Conservation (phyloP, 495 filamentous ascomycete genomes). For the Talaromyces stipitatus region DNA sequence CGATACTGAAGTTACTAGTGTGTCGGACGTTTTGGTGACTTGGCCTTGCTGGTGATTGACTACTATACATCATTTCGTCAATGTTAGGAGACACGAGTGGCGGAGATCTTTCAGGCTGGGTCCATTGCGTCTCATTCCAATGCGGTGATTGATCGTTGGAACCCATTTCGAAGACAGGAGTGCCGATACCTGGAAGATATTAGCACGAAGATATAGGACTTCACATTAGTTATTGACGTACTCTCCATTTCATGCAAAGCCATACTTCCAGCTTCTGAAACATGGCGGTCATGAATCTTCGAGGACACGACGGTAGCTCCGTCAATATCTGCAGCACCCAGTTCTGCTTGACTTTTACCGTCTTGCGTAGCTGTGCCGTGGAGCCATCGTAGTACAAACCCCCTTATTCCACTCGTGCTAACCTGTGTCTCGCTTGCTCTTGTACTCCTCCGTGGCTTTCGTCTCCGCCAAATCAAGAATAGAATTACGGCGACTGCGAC, state of each 20-base stretch:
- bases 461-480: conserved; percentile 48
- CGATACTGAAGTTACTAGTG: background rate
- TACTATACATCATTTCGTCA: background rate
- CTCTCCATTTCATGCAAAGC: conserved; percentile 6
- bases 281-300: background rate
- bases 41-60: background rate
- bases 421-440: conserved; percentile 1
- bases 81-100: background rate
- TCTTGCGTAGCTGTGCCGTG: conserved; percentile 5
- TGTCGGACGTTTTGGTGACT: background rate
- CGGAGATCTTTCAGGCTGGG: conserved; percentile 1
- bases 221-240: background rate
- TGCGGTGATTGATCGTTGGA: background rate
- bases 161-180: conserved; percentile 6
- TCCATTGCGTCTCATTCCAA: background rate
- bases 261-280: background rate
- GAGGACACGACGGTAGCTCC: background rate
- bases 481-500: conserved; percentile 43
- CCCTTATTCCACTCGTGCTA: background rate
- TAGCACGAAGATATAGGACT: background rate
- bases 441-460: conserved; percentile 22
- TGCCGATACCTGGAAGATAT: background rate
- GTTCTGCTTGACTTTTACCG: background rate
- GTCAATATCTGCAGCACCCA: background rate
- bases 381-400: conserved; percentile 7